Base-by-base conservation (phyloP, 345 rosid species). In the Gossypium longicalyx region DNA sequence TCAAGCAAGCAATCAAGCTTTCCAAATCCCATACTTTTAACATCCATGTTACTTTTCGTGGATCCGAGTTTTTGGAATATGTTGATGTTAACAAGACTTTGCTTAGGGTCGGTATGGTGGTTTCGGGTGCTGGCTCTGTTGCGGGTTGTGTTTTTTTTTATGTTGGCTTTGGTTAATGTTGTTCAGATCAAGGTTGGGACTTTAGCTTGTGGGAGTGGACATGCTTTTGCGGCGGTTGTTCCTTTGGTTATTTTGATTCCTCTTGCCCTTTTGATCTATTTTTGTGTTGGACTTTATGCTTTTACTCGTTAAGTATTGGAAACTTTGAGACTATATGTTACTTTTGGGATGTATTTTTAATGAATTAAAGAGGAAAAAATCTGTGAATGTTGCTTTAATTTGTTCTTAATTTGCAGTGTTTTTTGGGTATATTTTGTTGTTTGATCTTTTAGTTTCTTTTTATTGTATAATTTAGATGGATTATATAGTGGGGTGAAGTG, bases 111-210 rank as follows among this genome's bases (percentile, higher is more conserved):
- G 98, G 97, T 72, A 91, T 91, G 92, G 72, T 95, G 78, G 81
- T 86, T 1, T 89, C 96, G 20, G 93, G 92, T 9, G 73, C 80
- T 10, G 99, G 99, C 2, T 90, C 97, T 44, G 91, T 87, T 59
- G 59, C 63, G 22, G 97, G 99, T 56, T 89, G 92, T 70, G 77
- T 77, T 4, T 93, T 84, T n/a, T 12, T 58, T 93, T 69, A 91
- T 91, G 98, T 54, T 91, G 85, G 96, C 98, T 52, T 77, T 95
- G 81, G 70, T 93, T 51, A 86, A 92, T 67, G 87, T 92, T 17
- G 95, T 85, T 75, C 90, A 94, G 86, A 80, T 91, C 53, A 95
- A 95, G 82, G 87, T 95, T 0, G 98, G 97, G 44, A 77, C 83
- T 51, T 61, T 92, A 34, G 87, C 89, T 11, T 89, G 99, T 67